Evolutionary conservation across 169 alveolate species (phyloP), one percentile per base, ranked within the genome.

Genomic region (Miamiensis avidus): DNA sequence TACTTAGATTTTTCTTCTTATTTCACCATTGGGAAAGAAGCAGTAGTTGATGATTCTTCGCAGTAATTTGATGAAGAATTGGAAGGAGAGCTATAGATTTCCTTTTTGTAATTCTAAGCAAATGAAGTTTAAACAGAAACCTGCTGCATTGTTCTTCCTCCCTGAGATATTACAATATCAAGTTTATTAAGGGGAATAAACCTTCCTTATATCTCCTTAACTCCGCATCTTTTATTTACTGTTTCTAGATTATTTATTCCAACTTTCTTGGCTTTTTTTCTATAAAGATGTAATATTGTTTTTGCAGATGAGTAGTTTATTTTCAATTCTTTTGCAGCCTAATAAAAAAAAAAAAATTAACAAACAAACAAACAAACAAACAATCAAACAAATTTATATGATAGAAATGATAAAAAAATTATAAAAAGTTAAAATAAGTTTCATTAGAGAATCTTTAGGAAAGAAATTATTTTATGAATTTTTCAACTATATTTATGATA

Each of bases 321-420:
- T n/a, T 64, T 64, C 76, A 79, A 79, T 79, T 79, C 84, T 64
- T 79, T n/a, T 31, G 84, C 84, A 79, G 84, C 84, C 84, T 79
- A 49, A 73, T 79, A 32, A 34, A n/a, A 20, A 34, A 34, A 25
- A 79, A 49, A 34, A 79, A n/a, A n/a, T n/a, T n/a, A n/a, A n/a
- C n/a, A n/a, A n/a, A n/a, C n/a, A n/a, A n/a, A n/a, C n/a, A n/a
- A n/a, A n/a, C n/a, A n/a, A n/a, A n/a, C n/a, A n/a, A n/a, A n/a
- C n/a, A n/a, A n/a, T n/a, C n/a, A n/a, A 26, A 78, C 16, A 25
- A 31, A 78, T 78, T 78, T 78, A 78, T 32, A 33, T 78, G 34
- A 33, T 75, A 65, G 33, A 75, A 75, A 75, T 34, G 33, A 25
- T 65, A 25, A 25, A 29, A 29, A 29, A 30, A 0, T 75, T 75